phyloP scores from a whole-genome alignment of 1,284 basidiomycete species.

The Leucoagaricus sp. region DNA sequence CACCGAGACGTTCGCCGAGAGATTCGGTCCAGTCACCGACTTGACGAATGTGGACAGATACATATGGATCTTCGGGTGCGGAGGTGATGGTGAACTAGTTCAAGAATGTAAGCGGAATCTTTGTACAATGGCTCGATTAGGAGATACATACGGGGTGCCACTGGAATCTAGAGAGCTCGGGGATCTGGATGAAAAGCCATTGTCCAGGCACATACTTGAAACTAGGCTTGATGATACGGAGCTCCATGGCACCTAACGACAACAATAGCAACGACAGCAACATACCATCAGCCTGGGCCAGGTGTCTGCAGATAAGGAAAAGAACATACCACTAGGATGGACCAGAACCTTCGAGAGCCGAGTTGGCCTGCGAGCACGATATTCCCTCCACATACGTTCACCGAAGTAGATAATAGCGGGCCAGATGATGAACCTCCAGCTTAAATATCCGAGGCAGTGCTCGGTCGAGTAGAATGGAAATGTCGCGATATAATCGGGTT shows the following conservation, averaged over 20 bases:
- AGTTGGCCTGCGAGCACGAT: conserved; percentile 74
- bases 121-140: background rate
- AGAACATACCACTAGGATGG: conserved; percentile 70
- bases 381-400: conserved; percentile 80
- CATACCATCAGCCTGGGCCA: background rate
- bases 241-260: conserved; percentile 75
- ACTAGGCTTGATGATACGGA: conserved; percentile 85
- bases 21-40: conserved; percentile 86
- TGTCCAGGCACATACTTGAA: conserved; percentile 90
- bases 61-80: conserved; percentile 87
- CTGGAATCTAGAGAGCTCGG: conserved; percentile 79
- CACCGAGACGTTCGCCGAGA: conserved; percentile 82
- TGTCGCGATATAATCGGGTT: conserved; percentile 62
- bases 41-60: conserved; percentile 89
- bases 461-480: conserved; percentile 86
- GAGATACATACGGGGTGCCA: conserved; percentile 79
- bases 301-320: conserved; percentile 2
- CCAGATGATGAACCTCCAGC: conserved; percentile 88
- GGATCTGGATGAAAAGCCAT: conserved; percentile 89
- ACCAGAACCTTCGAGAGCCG: conserved; percentile 78
- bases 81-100: conserved; percentile 88
- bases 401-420: conserved; percentile 84
- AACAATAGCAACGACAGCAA: background rate
- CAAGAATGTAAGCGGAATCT: conserved; percentile 3
- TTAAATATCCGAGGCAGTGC: conserved; percentile 84